phyloP scores from a whole-genome alignment of 768 basidiomycete genomes.

The Mycena haematopus region DNA sequence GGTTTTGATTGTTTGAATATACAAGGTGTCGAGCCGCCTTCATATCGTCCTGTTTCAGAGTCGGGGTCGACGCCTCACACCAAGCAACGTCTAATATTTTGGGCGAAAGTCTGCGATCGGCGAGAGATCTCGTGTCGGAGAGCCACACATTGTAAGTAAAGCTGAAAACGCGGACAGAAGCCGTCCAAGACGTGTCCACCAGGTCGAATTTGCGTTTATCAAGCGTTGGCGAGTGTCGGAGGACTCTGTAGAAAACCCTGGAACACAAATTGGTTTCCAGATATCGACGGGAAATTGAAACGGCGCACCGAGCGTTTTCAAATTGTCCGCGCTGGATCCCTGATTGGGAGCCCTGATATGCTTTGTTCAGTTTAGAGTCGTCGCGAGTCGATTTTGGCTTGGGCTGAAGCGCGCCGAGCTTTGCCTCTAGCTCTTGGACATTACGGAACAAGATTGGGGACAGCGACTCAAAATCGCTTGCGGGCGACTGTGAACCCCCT shows the following conservation, averaged over 20 bases:
- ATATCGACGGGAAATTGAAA: background rate
- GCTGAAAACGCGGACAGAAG: slow-evolving; percentile 12
- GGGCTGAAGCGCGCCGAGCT: slow-evolving; percentile 11
- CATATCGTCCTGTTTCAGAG: background rate
- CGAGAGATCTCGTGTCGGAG: background rate
- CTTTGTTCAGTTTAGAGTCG: slow-evolving; percentile 21
- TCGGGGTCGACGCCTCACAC: slow-evolving; percentile 16
- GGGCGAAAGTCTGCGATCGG: slow-evolving; percentile 2
- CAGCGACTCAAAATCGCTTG: slow-evolving; percentile 22
- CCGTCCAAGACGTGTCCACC: slow-evolving; percentile 9
- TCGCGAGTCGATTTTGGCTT: slow-evolving; percentile 7
- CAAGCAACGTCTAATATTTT: slow-evolving; percentile 16
- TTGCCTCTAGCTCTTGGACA: slow-evolving; percentile 5
- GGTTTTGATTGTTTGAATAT: background rate
- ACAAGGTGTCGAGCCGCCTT: slow-evolving; percentile 1
- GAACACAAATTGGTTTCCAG: background rate
- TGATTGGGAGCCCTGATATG: background rate
- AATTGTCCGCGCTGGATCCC: slow-evolving; percentile 17
- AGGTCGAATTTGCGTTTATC: slow-evolving; percentile 1
- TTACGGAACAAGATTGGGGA: slow-evolving; percentile 23
- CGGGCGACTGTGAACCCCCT: background rate
- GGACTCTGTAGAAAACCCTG: slow-evolving; percentile 18
- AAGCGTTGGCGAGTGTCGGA: background rate
- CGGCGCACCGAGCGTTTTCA: slow-evolving; percentile 22
- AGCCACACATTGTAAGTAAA: slow-evolving; percentile 21